Conservation (phyloP, 257 asterid genomes). For the Fraxinus excelsior region DNA sequence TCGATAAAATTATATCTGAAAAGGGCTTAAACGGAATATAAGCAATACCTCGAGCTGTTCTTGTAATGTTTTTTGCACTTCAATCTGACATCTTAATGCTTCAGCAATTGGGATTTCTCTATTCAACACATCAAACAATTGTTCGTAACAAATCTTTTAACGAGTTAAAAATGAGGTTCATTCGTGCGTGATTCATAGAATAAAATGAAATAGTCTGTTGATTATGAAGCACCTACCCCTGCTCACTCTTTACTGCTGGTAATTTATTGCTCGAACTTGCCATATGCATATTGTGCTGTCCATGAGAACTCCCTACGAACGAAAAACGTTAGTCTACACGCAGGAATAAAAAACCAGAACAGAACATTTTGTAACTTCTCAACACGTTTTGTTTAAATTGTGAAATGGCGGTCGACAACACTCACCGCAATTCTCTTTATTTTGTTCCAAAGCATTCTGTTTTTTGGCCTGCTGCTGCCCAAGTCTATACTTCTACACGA, state of each 20-base stretch:
- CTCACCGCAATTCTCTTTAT: slow-evolving; percentile 52
- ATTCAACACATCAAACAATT: slow-evolving; percentile 22
- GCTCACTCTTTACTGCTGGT: slow-evolving; percentile 53
- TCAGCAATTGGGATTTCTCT: slow-evolving; percentile 74
- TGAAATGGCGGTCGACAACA: not conserved
- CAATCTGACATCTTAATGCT: slow-evolving; percentile 63
- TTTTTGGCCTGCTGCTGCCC: slow-evolving; percentile 75
- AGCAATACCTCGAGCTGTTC: slow-evolving; percentile 77
- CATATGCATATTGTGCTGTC: slow-evolving; percentile 45
- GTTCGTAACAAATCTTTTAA: not conserved
- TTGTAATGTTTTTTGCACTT: slow-evolving; percentile 70
- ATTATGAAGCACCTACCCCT: slow-evolving; percentile 42
- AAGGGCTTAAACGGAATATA: not conserved
- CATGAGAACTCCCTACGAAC: slow-evolving; percentile 50
- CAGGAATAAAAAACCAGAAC: not conserved
- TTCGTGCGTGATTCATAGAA: too few relatives aligned
- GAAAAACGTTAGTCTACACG: slow-evolving; percentile 1
- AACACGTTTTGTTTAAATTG: not conserved
- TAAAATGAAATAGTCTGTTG: not conserved
- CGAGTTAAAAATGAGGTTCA: too few relatives aligned
- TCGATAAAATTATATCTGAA: not conserved
- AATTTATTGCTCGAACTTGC: slow-evolving; percentile 51
- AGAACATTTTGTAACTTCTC: not conserved
- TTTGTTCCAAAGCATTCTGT: slow-evolving; percentile 45
- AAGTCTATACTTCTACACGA: slow-evolving; percentile 75